Conservation (phyloP, 1,139 yeast species). For the Kurtzmaniella quercitrusa region DNA sequence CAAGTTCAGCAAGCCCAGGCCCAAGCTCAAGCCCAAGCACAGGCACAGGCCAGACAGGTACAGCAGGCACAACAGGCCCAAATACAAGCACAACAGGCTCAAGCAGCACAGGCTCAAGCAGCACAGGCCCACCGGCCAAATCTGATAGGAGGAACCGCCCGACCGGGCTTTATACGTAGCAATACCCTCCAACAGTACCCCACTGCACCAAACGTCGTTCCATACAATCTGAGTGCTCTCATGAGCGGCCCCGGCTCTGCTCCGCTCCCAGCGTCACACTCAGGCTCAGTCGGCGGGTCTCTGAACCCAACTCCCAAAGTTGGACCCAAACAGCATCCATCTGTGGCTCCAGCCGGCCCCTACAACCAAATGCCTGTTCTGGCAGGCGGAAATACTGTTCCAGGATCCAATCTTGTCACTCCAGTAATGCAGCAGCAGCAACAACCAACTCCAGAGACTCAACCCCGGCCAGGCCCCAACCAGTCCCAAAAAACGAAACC, state of each 20-base stretch:
- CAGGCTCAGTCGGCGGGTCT: constrained; percentile 19
- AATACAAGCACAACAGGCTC: constrained; percentile 2
- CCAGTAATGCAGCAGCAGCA: constrained; percentile 16
- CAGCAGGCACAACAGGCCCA: constrained; percentile 7
- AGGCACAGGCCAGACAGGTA: constrained; percentile 9
- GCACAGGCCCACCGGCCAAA: constrained; percentile 2
- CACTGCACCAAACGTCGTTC: constrained; percentile 5
- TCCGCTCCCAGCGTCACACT: constrained; percentile 17
- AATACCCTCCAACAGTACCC: constrained; percentile 14
- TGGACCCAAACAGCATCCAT: constrained; percentile 22
- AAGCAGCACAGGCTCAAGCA: constrained; percentile 3
- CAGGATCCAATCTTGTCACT: constrained; percentile 7
- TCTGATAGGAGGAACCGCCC: constrained; percentile 6
- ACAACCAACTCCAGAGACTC: constrained; percentile 20
- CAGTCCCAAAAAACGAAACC: not conserved
- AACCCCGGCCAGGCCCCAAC: constrained; percentile 13
- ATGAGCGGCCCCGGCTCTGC: constrained; percentile 23
- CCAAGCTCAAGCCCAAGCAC: constrained; percentile 4
- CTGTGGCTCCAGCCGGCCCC: constrained; percentile 6
- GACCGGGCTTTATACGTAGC: constrained; percentile 22
- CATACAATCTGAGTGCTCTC: constrained; percentile 9
- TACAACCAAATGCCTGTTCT: not conserved
- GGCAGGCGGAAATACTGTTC: not conserved
- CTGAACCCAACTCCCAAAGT: constrained; percentile 28
- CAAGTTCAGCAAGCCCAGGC: constrained; percentile 4